A percentile compares a stretch with the other conserved stretches of the same genome.
These are phyloP conservation scores for Mycena epipterygia DNA, from an alignment of 768 basidiomycete species.

Conservation along the genomic window DNA sequence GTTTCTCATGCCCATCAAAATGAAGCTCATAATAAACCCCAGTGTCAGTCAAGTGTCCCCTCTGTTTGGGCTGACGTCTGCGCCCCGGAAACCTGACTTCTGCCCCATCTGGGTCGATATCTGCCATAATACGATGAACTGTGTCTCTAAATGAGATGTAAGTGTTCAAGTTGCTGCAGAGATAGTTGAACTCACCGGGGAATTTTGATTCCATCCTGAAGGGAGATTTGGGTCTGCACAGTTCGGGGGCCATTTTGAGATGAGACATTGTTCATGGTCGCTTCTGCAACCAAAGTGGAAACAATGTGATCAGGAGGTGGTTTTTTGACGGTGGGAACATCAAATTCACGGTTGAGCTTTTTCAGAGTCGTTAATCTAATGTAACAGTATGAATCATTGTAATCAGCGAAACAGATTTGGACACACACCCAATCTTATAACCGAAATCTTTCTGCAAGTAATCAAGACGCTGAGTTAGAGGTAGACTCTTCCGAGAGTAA, in stretches of 20 bases:
- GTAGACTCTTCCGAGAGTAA: background rate
- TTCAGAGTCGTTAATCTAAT: conserved; percentile 1
- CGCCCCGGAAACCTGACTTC: background rate
- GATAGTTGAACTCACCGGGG: background rate
- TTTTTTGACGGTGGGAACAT: background rate
- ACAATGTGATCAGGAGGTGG: conserved; percentile 5
- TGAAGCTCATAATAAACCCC: too few species aligned
- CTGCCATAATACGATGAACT: conserved; percentile 1
- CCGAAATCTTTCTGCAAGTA: conserved; percentile 6
- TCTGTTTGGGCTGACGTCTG: background rate
- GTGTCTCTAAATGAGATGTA: background rate
- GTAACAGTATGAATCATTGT: background rate
- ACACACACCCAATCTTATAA: background rate
- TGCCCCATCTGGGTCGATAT: conserved; percentile 13
- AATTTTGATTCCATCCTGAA: conserved; percentile 13
- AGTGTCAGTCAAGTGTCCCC: too few species aligned
- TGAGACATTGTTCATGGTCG: too few species aligned
- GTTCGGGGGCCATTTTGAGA: conserved; percentile 5
- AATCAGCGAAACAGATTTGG: background rate
- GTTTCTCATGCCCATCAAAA: conserved; percentile 46
- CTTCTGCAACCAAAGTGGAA: too few species aligned
- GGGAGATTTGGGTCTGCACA: conserved; percentile 8
- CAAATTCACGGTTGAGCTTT: conserved; percentile 15
- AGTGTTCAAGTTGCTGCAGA: background rate
- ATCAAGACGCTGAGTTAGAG: background rate